These are phyloP conservation scores for Aspergillus alliaceus DNA, from an alignment of 2,329 filamentous ascomycete genomes.

Conservation along the genomic window DNA sequence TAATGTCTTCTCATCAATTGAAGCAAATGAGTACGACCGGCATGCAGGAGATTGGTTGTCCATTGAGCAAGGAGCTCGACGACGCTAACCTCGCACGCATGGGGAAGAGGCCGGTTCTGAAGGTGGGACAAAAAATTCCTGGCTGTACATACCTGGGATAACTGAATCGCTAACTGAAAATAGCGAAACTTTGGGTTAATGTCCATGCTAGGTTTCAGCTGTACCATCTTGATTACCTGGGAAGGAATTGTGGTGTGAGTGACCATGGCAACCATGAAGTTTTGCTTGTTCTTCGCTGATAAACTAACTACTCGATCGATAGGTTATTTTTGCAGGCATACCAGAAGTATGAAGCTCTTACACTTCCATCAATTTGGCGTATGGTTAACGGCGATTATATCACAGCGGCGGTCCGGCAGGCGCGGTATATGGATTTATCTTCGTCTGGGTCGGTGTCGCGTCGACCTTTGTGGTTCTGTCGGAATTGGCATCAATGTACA, in stretches of 20 bases:
- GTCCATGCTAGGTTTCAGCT: slow-evolving; percentile 43
- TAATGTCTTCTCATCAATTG: too few relatives aligned
- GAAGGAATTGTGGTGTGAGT: slow-evolving; percentile 40
- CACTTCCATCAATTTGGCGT: neutral
- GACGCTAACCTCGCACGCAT: slow-evolving; percentile 49
- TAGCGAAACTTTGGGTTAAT: slow-evolving; percentile 43
- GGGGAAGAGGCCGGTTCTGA: slow-evolving; percentile 53
- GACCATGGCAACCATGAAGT: too few relatives aligned
- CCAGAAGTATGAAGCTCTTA: slow-evolving; percentile 16
- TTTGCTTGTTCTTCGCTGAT: too few relatives aligned
- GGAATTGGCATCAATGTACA: slow-evolving; percentile 37
- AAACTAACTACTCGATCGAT: too few relatives aligned
- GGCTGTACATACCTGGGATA: too few relatives aligned
- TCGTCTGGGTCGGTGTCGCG: slow-evolving; percentile 32
- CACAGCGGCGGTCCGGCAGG: slow-evolving; percentile 35
- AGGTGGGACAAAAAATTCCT: too few relatives aligned
- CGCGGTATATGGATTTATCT: slow-evolving; percentile 33
- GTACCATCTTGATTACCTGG: slow-evolving; percentile 42
- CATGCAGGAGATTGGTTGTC: too few relatives aligned
- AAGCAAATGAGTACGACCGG: too few relatives aligned
- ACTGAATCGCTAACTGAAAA: too few relatives aligned
- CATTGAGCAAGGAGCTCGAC: too few relatives aligned
- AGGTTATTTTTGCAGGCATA: slow-evolving; percentile 22
- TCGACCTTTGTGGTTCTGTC: slow-evolving; percentile 28
- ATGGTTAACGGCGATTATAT: neutral